Evolutionary conservation across 2,329 filamentous ascomycete genomes (phyloP), one percentile per base, ranked within the genome.

Genomic region (Penicillium rolfsii): DNA sequence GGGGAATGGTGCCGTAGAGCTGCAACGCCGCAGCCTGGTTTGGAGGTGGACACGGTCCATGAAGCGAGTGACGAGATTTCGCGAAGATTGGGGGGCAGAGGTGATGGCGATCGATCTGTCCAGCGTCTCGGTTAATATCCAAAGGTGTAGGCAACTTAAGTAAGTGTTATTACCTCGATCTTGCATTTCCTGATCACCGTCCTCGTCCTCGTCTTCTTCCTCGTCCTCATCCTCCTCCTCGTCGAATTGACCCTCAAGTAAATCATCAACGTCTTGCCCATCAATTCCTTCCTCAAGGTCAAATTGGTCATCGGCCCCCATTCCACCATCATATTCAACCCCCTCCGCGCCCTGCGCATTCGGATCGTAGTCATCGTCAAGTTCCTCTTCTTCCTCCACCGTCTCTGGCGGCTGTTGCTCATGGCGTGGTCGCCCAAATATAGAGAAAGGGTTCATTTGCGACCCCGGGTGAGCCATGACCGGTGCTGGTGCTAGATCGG

Each of bases 1-100:
- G 84, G 82, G 3, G 83, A 84, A 0, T 85, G 83, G 56, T 83
- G 80, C 5, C 85, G 85, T 1, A 89, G 81, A 61, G 87, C 85
- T 0, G 83, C 77, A 24, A 88, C 82, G 28, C 83, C 84, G 70
- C 85, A 88, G 67, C 85, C 85, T 4, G 86, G 86, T 71, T 89
- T 89, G 61, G 81, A 81, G 16, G 83, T 84, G 14, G 84, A 87
- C 46, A 88, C 84, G 6, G 84, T 87, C 86, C 86, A 89, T 35
- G 84, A 87, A n/a, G 86, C 86, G 24, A 89, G 80, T 2, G 85
- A 86, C 56, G 84, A 87, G 64, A 89, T 88, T 64, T 89, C 86
- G 66, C 86, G 85, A 55, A 88, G 77, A 59, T 78, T 77, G 3
- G 71, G 69, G 3, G 77, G 76, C 11, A 78, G 67, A 2, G 77